Evolutionary conservation across 495 filamentous ascomycete species (phyloP).

Genomic region (Lasiosphaeria hispida): DNA sequence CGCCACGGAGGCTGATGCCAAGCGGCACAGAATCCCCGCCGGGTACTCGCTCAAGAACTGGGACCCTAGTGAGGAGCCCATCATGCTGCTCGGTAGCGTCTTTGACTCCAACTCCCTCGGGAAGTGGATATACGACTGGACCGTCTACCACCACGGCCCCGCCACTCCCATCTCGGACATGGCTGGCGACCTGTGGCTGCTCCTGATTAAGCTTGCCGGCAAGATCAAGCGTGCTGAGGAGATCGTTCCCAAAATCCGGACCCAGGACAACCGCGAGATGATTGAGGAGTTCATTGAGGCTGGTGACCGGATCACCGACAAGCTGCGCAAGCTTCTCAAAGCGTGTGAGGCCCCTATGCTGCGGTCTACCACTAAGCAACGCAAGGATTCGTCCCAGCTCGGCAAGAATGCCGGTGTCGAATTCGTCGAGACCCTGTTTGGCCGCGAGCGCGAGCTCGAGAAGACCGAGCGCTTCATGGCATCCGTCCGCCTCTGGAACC

Average conservation of each 20-base stretch:
- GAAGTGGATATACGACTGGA: slow-evolving; percentile 99
- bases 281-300: slow-evolving; percentile 90
- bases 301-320: slow-evolving; percentile 82
- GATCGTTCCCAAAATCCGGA: slow-evolving; percentile 69
- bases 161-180: slow-evolving; percentile 86
- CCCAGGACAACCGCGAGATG: slow-evolving; percentile 69
- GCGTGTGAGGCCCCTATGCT: slow-evolving; percentile 90
- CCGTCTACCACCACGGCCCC: slow-evolving; percentile 85
- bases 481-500: slow-evolving; percentile 86
- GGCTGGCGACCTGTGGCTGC: slow-evolving; percentile 91
- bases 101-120: slow-evolving; percentile 97
- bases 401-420: slow-evolving; percentile 92
- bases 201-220: slow-evolving; percentile 91
- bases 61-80: slow-evolving; percentile 89
- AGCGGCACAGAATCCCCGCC: slow-evolving; percentile 74
- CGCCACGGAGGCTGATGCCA: slow-evolving; percentile 84
- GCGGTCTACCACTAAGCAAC: slow-evolving; percentile 53
- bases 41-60: slow-evolving; percentile 98
- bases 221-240: slow-evolving; percentile 93
- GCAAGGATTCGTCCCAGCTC: slow-evolving; percentile 64
- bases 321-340: slow-evolving; percentile 84
- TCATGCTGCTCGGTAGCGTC: slow-evolving; percentile 90
- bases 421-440: slow-evolving; percentile 97
- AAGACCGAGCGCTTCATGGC: slow-evolving; percentile 95
- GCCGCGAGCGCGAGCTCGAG: slow-evolving; percentile 85